Percentiles rank a stretch among this genome's conserved stretches.
These are phyloP conservation scores for Paramecium biaurelia DNA, from an alignment of 73 alveolate genomes.

Conservation along the genomic window DNA sequence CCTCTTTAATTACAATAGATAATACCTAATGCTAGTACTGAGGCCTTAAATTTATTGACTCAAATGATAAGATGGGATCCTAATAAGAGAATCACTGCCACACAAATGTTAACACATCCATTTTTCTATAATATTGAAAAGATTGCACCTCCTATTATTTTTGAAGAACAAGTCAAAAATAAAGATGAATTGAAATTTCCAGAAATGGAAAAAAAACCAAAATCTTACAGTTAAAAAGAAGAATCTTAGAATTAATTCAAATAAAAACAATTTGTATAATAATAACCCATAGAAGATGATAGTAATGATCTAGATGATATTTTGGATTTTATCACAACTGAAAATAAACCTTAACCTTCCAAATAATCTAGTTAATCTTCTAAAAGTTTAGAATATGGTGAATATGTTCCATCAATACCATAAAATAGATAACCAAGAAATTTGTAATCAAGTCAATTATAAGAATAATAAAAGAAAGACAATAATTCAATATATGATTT, in stretches of 20 bases:
- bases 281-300: neutral
- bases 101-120: slow-evolving; percentile 85
- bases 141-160: slow-evolving; percentile 4
- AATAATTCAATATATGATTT: slow-evolving; percentile 14
- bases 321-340: neutral
- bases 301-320: slow-evolving; percentile 38
- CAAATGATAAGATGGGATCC: slow-evolving; percentile 97
- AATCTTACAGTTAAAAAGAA: neutral
- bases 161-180: neutral
- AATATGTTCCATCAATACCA: neutral
- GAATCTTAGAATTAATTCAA: neutral
- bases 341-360: neutral
- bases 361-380: neutral
- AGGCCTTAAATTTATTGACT: slow-evolving; percentile 90
- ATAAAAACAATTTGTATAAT: neutral
- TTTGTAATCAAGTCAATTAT: neutral
- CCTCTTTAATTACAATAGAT: slow-evolving; percentile 71
- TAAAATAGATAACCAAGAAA: neutral
- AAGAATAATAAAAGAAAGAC: neutral
- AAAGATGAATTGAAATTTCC: neutral
- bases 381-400: slow-evolving; percentile 16
- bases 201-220: neutral
- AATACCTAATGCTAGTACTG: slow-evolving; percentile 86
- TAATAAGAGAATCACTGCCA: slow-evolving; percentile 92
- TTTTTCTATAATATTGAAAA: slow-evolving; percentile 65